These are phyloP conservation scores for Elaeis oleifera DNA, from an alignment of 202 grass and related monocot species.

Conservation along the genomic window DNA sequence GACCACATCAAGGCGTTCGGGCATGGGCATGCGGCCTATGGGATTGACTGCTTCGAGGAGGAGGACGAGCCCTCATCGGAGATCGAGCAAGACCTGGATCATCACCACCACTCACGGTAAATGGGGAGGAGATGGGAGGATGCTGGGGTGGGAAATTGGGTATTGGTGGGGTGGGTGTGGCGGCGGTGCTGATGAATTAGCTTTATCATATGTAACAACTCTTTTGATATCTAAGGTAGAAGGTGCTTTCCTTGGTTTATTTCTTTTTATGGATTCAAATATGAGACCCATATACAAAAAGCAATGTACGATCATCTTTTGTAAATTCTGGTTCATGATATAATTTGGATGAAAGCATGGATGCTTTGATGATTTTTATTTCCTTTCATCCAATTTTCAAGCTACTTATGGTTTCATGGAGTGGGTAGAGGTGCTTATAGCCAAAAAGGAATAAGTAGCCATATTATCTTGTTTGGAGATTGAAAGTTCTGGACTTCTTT, in stretches of 20 bases:
- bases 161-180: no score
- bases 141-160: no score
- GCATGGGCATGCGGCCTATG: constrained; percentile 10
- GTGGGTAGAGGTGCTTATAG: no score
- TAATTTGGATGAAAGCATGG: neutral
- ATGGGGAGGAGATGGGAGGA: no score
- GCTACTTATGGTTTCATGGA: no score
- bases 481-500: no score
- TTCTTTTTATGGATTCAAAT: neutral
- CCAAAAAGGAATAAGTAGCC: no score
- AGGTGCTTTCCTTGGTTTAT: neutral
- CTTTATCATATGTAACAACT: no score
- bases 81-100: constrained; percentile 16
- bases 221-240: no score
- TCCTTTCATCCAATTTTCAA: no score
- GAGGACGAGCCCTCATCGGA: constrained; percentile 21
- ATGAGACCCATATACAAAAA: constrained; percentile 1
- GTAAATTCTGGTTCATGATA: constrained; percentile 7
- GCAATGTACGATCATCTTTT: constrained; percentile 3
- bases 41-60: constrained; percentile 23
- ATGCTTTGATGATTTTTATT: constrained; percentile 1
- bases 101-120: neutral
- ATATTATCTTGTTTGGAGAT: no score
- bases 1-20: constrained; percentile 25
- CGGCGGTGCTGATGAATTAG: no score